Evolutionary conservation across 306 rosid genomes (phyloP).

Genomic region (Sicyos baderoa): DNA sequence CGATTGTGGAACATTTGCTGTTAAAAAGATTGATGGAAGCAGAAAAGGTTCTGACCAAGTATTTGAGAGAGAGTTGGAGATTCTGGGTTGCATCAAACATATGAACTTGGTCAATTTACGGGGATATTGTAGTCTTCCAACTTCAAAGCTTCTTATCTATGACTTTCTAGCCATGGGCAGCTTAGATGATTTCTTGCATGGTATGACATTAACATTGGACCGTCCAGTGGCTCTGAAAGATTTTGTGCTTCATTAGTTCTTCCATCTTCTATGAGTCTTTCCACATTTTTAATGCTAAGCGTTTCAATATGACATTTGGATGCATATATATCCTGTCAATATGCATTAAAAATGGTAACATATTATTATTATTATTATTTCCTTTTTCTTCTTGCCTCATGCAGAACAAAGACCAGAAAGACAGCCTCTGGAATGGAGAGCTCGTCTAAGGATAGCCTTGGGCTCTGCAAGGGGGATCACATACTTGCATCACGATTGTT

Average conservation of each 20-base stretch:
- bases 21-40: conserved; percentile 73
- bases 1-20: conserved; percentile 90
- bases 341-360: neutral
- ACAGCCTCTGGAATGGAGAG: conserved; percentile 52
- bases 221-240: too few relatives aligned
- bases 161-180: conserved; percentile 77
- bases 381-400: neutral
- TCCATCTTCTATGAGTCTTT: neutral
- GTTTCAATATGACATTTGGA: neutral
- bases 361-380: neutral
- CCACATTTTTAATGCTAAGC: neutral
- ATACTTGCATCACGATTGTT: conserved; percentile 86
- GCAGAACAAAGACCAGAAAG: conserved; percentile 31
- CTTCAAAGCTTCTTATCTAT: conserved; percentile 83
- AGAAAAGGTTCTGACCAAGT: conserved; percentile 74
- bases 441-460: conserved; percentile 70
- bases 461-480: conserved; percentile 90
- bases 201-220: conserved; percentile 29
- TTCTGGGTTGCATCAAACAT: conserved; percentile 84
- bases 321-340: too few relatives aligned
- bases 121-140: conserved; percentile 82
- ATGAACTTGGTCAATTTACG: conserved; percentile 79
- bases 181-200: conserved; percentile 80
- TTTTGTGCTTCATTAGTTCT: neutral
- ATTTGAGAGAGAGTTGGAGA: conserved; percentile 86